Evolutionary conservation across 2,329 filamentous ascomycete species (phyloP).

Genomic region (Stachybotrys echinatus): DNA sequence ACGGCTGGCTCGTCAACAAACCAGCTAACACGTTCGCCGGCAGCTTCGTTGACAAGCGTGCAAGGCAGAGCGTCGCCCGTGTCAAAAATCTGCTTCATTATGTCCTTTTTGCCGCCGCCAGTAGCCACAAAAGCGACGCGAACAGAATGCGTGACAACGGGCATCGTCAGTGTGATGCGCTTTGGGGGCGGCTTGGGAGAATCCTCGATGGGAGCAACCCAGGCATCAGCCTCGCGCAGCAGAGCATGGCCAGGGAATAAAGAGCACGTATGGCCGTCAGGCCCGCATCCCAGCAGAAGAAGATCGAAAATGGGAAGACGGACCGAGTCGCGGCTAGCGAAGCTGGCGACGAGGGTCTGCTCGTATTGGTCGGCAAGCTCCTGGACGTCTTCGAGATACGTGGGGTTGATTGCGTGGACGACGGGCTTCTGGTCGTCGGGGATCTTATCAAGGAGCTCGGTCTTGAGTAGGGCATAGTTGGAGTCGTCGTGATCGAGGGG

Average conservation of each 20-base stretch:
- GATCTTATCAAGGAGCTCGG: constrained; percentile 84
- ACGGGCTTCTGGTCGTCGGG: constrained; percentile 62
- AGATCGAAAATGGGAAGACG: constrained; percentile 94
- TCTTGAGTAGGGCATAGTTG: constrained; percentile 86
- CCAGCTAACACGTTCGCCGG: constrained; percentile 87
- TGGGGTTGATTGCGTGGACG: constrained; percentile 71
- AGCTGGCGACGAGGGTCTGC: constrained; percentile 75
- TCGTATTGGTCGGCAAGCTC: constrained; percentile 94
- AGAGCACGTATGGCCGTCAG: constrained; percentile 95
- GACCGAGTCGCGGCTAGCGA: constrained; percentile 89
- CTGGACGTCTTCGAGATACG: constrained; percentile 68
- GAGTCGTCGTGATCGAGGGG: constrained; percentile 88
- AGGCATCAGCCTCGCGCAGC: constrained; percentile 79
- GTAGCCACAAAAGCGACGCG: constrained; percentile 90
- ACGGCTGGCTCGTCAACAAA: constrained; percentile 86
- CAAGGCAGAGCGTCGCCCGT: constrained; percentile 76
- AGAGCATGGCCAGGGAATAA: constrained; percentile 88
- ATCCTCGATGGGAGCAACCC: constrained; percentile 88
- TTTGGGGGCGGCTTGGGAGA: constrained; percentile 90
- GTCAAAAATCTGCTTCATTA: constrained; percentile 88
- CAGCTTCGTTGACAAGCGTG: constrained; percentile 78
- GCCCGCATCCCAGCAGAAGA: constrained; percentile 86
- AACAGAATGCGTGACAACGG: constrained; percentile 81
- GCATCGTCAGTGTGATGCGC: constrained; percentile 87
- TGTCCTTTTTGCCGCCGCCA: constrained; percentile 81